Percentiles rank a stretch among this genome's conserved stretches.
phyloP scores from a whole-genome alignment of 2,329 filamentous ascomycete genomes.

The Aspergillus novofumigatus region DNA sequence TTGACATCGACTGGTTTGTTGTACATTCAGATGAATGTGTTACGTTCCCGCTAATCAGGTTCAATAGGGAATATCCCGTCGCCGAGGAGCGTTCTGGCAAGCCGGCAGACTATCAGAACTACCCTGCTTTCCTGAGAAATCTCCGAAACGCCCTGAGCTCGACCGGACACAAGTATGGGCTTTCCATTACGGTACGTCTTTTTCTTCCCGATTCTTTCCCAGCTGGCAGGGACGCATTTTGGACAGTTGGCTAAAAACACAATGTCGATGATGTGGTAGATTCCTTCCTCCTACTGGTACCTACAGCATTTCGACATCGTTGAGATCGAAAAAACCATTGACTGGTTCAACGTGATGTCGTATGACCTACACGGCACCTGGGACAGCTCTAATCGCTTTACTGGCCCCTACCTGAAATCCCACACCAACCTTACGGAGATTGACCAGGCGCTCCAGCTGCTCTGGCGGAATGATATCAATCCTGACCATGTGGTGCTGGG shows the following conservation, averaged over 20 bases:
- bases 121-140: slow-evolving; percentile 17
- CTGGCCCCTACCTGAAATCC: slow-evolving; percentile 17
- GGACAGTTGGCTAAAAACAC: no score
- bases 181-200: slow-evolving; percentile 11
- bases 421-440: slow-evolving; percentile 35
- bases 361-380: slow-evolving; percentile 28
- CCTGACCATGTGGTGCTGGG: slow-evolving; percentile 27
- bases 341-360: slow-evolving; percentile 29
- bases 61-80: slow-evolving; percentile 29
- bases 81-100: slow-evolving; percentile 38
- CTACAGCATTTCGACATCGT: slow-evolving; percentile 25
- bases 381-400: slow-evolving; percentile 17
- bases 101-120: slow-evolving; percentile 34
- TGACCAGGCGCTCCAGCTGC: slow-evolving; percentile 19
- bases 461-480: slow-evolving; percentile 26
- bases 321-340: slow-evolving; percentile 8
- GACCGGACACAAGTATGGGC: slow-evolving; percentile 11
- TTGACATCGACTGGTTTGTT: slow-evolving; percentile 43
- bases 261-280: background rate
- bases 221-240: no score
- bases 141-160: slow-evolving; percentile 9
- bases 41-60: background rate
- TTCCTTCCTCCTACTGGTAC: slow-evolving; percentile 29
- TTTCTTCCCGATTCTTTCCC: background rate
- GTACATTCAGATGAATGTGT: background rate